These are phyloP conservation scores for Ascochyta clinopodiicola DNA, from an alignment of 2,329 filamentous ascomycete species.

Conservation along the genomic window DNA sequence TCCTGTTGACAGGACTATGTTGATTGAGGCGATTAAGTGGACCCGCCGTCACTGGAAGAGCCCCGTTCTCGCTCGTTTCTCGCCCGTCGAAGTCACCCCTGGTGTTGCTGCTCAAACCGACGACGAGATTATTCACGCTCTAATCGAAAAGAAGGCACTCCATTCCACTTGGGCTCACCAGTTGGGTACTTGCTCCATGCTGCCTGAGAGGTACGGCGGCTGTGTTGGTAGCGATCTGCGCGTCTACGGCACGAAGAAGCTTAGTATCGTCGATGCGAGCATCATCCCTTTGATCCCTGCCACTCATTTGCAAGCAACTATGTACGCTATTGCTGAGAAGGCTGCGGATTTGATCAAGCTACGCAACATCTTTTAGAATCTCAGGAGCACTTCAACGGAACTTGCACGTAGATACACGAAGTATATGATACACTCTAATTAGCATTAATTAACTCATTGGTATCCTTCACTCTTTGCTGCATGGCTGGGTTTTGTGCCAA, in stretches of 20 bases:
- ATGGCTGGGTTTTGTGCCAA: slow-evolving; percentile 41
- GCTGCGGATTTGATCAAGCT: slow-evolving; percentile 42
- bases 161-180: slow-evolving; percentile 34
- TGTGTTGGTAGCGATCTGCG: slow-evolving; percentile 31
- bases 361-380: slow-evolving; percentile 7
- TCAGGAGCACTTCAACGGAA: neutral
- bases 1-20: slow-evolving; percentile 47
- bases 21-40: slow-evolving; percentile 44
- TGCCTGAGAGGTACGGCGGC: slow-evolving; percentile 36
- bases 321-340: slow-evolving; percentile 44
- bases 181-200: slow-evolving; percentile 37
- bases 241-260: slow-evolving; percentile 33
- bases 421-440: neutral
- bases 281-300: slow-evolving; percentile 38
- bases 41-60: slow-evolving; percentile 45
- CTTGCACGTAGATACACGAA: neutral
- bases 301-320: slow-evolving; percentile 37
- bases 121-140: slow-evolving; percentile 31
- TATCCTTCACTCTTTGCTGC: slow-evolving; percentile 38
- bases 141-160: slow-evolving; percentile 21
- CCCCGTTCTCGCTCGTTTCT: slow-evolving; percentile 39
- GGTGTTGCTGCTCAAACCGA: slow-evolving; percentile 25
- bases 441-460: slow-evolving; percentile 6
- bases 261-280: slow-evolving; percentile 43
- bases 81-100: slow-evolving; percentile 41